Percentiles rank a stretch among this genome's conserved stretches.
phyloP scores from a whole-genome alignment of 2,329 filamentous ascomycete genomes.

The Endoconidiophora polonica region DNA sequence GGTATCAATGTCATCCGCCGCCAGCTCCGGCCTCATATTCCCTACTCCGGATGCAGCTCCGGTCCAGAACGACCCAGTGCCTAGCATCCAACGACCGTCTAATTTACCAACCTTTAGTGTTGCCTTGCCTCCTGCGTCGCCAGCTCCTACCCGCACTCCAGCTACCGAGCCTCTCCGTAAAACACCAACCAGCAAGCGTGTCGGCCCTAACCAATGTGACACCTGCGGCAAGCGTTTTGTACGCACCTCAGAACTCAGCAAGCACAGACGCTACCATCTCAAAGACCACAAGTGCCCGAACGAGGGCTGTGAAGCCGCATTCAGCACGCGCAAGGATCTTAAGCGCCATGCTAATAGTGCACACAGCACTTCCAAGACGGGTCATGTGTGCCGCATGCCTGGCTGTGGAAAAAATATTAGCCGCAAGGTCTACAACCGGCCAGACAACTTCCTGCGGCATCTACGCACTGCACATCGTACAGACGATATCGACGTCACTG shows the following conservation, averaged over 20 bases:
- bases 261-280: constrained; percentile 16
- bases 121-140: neutral
- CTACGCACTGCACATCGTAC: constrained; percentile 16
- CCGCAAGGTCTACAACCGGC: constrained; percentile 17
- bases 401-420: constrained; percentile 17
- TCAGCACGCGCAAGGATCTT: constrained; percentile 18
- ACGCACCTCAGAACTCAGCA: constrained; percentile 12
- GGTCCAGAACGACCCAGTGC: constrained; percentile 1
- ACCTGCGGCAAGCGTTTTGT: constrained; percentile 11
- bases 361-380: constrained; percentile 10
- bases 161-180: constrained; percentile 4
- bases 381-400: constrained; percentile 16
- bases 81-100: neutral
- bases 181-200: constrained; percentile 3
- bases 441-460: constrained; percentile 18
- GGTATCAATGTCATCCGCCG: constrained; percentile 8
- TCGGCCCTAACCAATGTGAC: constrained; percentile 8
- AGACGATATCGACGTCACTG: constrained; percentile 8
- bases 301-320: constrained; percentile 15
- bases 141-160: constrained; percentile 3
- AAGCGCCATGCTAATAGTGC: constrained; percentile 16
- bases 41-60: constrained; percentile 8
- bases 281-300: constrained; percentile 15
- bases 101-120: constrained; percentile 1
- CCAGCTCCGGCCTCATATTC: constrained; percentile 10